Percentiles rank a stretch among this genome's conserved stretches.
phyloP scores from a whole-genome alignment of 805 yeast species.

The Saccharomycopsis oosterbeekiorum region DNA sequence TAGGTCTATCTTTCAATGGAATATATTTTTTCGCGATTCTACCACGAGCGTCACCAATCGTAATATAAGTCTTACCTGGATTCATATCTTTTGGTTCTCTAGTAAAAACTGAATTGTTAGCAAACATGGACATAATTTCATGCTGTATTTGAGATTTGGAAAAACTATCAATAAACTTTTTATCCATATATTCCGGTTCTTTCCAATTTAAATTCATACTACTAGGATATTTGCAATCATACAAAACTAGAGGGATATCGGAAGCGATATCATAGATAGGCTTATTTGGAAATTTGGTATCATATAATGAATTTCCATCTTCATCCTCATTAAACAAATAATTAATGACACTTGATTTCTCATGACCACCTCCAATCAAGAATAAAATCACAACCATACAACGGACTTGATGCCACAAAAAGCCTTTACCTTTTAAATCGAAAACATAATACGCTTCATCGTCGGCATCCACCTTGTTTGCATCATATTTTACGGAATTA shows the following conservation, averaged over 20 bases:
- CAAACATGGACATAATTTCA: conserved; percentile 9
- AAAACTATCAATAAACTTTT: conserved; percentile 2
- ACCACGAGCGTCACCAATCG: conserved; percentile 75
- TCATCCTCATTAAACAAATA: conserved; percentile 48
- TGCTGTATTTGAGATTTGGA: background rate
- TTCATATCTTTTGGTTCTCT: conserved; percentile 17
- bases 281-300: conserved; percentile 36
- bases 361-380: conserved; percentile 70
- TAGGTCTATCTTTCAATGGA: conserved; percentile 45
- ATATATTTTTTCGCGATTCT: conserved; percentile 46
- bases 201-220: conserved; percentile 50
- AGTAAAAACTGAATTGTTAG: conserved; percentile 19
- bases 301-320: conserved; percentile 18
- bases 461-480: background rate
- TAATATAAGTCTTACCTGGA: conserved; percentile 30
- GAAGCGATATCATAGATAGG: conserved; percentile 86
- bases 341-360: conserved; percentile 45
- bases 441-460: conserved; percentile 47
- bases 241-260: conserved; percentile 78
- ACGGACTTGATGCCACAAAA: conserved; percentile 96
- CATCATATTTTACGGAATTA: conserved; percentile 4
- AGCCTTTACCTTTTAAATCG: conserved; percentile 80
- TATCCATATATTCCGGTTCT: conserved; percentile 23
- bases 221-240: conserved; percentile 69
- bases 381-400: conserved; percentile 85